Evolutionary conservation across 2,329 filamentous ascomycete species (phyloP).

Genomic region (Colletotrichum paranaense): DNA sequence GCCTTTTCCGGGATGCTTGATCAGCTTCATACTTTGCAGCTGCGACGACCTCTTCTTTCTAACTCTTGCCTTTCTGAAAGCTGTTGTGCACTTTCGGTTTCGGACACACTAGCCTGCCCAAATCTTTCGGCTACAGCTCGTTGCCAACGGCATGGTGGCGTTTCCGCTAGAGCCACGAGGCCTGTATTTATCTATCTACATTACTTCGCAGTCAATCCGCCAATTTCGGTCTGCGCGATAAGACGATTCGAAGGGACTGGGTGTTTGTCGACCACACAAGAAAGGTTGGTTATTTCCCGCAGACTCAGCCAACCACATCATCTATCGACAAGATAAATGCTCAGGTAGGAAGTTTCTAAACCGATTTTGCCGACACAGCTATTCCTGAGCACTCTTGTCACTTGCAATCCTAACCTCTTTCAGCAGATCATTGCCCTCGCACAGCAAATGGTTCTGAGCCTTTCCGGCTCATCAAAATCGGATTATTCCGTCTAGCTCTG

Average conservation of each 20-base stretch:
- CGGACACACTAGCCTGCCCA: background rate
- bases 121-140: background rate
- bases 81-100: too few relatives aligned
- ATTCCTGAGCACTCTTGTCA: background rate
- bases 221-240: background rate
- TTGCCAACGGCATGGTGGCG: background rate
- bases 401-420: background rate
- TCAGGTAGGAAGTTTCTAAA: background rate
- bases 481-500: background rate
- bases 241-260: background rate
- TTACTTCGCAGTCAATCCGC: background rate
- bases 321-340: background rate
- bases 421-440: background rate
- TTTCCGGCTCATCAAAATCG: background rate
- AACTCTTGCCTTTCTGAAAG: background rate
- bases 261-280: background rate
- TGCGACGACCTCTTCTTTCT: background rate
- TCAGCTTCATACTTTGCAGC: too few relatives aligned
- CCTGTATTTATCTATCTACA: background rate
- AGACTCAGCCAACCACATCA: background rate
- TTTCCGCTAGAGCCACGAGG: background rate
- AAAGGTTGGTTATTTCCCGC: background rate
- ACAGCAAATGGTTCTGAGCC: background rate
- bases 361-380: background rate
- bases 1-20: too few relatives aligned